phyloP scores from a whole-genome alignment of 2,329 filamentous ascomycete genomes.

The Epichloe glyceriae region DNA sequence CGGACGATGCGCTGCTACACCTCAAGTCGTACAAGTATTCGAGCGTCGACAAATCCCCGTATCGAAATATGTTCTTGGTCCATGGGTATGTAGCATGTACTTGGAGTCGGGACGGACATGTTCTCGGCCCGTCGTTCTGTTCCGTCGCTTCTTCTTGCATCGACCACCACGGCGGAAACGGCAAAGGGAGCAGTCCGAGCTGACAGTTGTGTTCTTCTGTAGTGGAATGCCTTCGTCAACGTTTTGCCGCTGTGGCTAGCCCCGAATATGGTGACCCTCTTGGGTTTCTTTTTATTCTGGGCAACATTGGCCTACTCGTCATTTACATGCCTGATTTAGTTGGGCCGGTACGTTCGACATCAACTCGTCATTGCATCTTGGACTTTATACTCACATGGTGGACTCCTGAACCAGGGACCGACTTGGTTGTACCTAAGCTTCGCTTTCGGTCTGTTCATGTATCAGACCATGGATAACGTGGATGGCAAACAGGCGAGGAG shows the following conservation, averaged over 20 bases:
- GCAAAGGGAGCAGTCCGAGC: background rate
- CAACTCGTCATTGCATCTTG: background rate
- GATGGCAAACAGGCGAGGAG: slow-evolving; percentile 94
- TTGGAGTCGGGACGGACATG: background rate
- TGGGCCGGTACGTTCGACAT: slow-evolving; percentile 54
- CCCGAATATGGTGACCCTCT: slow-evolving; percentile 91
- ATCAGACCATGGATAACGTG: slow-evolving; percentile 98
- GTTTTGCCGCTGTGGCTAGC: slow-evolving; percentile 90
- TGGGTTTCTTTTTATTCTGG: slow-evolving; percentile 93
- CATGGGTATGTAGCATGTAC: slow-evolving; percentile 60
- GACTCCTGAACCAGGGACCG: slow-evolving; percentile 45
- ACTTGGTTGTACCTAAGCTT: slow-evolving; percentile 95
- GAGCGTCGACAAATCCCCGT: slow-evolving; percentile 88
- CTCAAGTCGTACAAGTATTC: slow-evolving; percentile 97
- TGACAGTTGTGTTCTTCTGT: slow-evolving; percentile 10
- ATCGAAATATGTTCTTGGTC: slow-evolving; percentile 84
- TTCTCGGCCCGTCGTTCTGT: too few species aligned
- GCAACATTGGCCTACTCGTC: slow-evolving; percentile 62
- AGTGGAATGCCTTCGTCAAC: slow-evolving; percentile 97
- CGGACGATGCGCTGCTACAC: slow-evolving; percentile 80
- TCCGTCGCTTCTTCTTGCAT: background rate
- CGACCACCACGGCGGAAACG: background rate
- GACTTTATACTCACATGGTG: background rate
- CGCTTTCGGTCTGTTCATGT: slow-evolving; percentile 92
- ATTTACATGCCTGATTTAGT: slow-evolving; percentile 80